Conservation (phyloP, 306 rosid genomes). For the Mimosa pudica region DNA sequence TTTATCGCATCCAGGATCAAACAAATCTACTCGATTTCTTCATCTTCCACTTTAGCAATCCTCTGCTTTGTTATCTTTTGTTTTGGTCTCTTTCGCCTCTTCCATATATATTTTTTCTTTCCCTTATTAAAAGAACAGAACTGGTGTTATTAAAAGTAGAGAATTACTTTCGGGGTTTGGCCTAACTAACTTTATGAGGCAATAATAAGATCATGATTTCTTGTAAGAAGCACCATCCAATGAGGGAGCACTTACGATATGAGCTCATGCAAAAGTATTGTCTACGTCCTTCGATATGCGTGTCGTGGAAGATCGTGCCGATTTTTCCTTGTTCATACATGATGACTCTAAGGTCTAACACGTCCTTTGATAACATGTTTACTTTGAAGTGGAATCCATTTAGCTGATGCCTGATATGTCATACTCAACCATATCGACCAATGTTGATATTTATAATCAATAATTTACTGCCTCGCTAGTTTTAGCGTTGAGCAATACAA, state of each 20-base stretch:
- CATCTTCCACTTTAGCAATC: constrained; percentile 43
- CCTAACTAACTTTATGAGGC: constrained; percentile 48
- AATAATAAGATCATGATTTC: constrained; percentile 66
- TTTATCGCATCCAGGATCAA: constrained; percentile 42
- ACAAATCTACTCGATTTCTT: constrained; percentile 61
- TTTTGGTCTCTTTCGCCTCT: constrained; percentile 31
- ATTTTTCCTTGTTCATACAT: constrained; percentile 24
- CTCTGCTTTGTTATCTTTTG: constrained; percentile 27
- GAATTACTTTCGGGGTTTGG: constrained; percentile 40
- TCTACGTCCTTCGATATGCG: constrained; percentile 58
- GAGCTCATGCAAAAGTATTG: constrained; percentile 73
- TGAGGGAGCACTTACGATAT: constrained; percentile 34
- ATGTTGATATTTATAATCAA: neutral
- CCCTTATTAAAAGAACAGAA: neutral
- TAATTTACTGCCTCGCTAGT: neutral
- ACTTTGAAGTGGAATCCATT: neutral
- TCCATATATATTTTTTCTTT: constrained; percentile 5
- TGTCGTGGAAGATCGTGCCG: constrained; percentile 73
- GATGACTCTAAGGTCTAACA: constrained; percentile 21
- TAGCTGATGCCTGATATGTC: neutral
- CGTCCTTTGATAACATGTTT: constrained; percentile 3
- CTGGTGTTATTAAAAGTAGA: constrained; percentile 64
- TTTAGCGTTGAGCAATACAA: neutral
- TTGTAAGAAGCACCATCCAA: constrained; percentile 81
- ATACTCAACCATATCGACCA: neutral